Base-by-base conservation (phyloP, 176 grass and related monocot genomes). In the Stipa capillata region DNA sequence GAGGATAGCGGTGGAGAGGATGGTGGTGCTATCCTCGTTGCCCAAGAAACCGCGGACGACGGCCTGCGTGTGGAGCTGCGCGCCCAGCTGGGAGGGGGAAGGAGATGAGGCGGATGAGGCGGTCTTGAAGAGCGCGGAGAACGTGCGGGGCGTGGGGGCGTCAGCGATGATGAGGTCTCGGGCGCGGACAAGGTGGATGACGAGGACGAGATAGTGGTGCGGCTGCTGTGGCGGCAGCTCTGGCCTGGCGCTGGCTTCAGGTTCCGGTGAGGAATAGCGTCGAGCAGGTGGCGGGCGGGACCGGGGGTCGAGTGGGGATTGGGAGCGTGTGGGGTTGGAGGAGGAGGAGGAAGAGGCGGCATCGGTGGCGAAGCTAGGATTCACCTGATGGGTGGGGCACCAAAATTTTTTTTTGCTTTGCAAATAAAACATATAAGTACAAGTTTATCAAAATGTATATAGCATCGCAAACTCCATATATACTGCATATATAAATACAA, bases 11-110 rank as follows among this genome's bases (percentile, higher is more conserved):
- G 42, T 63, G 23, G 32, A 27, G 13, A 53, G 35, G 75, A 79
- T 52, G 23, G 66, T n/a, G n/a, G n/a, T 34, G 44, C n/a, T 62
- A 5, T 77, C 73, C 27, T 47, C 51, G 33, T 65, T 28, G 27
- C 31, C 11, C 34, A 54, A 21, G 75, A 79, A 79, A 3, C 67
- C 44, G 10, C 66, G 35, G 25, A 51, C 54, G 40, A 69, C 52
- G 23, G 65, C 74, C 56, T 82, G 56, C 55, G 80, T 69, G 43
- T 82, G 80, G 69, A 82, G 80, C 80, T 82, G 68, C 42, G 14
- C 5, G 15, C 69, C 68, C 9, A 82, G 9, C n/a, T n/a, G n/a
- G 54, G 42, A 82, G n/a, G 1, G 42, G n/a, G 27, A 20, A 23
- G 23, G 15, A 5, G 15, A 29, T 0, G 41, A 29, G 41, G 68